Base-by-base conservation (phyloP, 805 yeast species). In the Kuraishia piskuri region DNA sequence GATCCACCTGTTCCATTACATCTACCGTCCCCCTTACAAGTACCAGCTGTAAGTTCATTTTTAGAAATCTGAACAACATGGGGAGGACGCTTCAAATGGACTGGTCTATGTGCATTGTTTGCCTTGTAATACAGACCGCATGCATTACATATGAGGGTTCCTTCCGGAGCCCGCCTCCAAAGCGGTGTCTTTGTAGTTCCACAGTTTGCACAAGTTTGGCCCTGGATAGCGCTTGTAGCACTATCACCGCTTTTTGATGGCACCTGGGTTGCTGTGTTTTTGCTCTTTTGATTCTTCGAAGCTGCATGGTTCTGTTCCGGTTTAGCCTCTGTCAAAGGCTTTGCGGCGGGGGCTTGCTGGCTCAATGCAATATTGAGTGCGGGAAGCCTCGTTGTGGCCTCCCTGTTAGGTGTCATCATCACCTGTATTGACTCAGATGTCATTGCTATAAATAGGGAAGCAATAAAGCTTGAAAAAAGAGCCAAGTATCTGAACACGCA, bases 1-100 rank as follows among this genome's bases (percentile, higher is more conserved):
- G 90, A 68, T 1, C 96, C 96, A 5, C 96, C 96, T 2, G 91
- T 88, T 2, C 96, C 96, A 61, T 88, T 88, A 66, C 96, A 88
- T 55, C 82, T 76, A 4, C 96, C 90, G 58, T 83, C 84, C 2
- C 91, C 91, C 37, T 82, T 78, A 60, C 91, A 86, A 4, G 84
- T 73, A 2, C 90, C 90, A 2, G 55, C 54, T 19, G 59, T 58
- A 4, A 56, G 52, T 25, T 71, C 69, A n/a, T 58, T 63, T 45
- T 69, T 65, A 12, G 69, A 62, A n/a, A 79, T 61, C 3, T 74
- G 60, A 1, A 80, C 74, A 20, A 77, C 69, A 56, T 73, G 75
- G 3, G 83, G 83, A 0, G 83, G 82, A 50, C 83, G 71, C 60
- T 83, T 83, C 60, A 84, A 69, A 59, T 83, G 77, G 14, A 82